Conservation (phyloP, 2,329 filamentous ascomycete species). For the Dothidotthia symphoricarpi region DNA sequence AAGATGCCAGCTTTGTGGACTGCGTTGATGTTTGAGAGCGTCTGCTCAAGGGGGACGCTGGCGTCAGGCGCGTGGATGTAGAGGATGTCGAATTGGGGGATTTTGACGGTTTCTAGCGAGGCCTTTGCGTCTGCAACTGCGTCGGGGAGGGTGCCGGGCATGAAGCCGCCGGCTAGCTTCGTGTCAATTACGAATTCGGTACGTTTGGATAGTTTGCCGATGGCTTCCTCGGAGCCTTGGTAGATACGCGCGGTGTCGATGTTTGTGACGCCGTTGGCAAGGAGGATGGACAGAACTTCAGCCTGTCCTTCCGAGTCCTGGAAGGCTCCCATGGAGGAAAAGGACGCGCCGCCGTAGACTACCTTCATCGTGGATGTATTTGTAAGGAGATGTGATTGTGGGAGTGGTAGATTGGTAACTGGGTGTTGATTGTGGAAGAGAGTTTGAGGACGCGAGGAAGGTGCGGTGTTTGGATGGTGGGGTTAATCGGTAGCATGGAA, state of each 20-base stretch:
- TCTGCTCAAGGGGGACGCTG: constrained; percentile 27
- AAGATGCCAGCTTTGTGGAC: constrained; percentile 35
- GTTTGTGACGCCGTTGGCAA: constrained; percentile 34
- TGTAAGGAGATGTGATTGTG: no score
- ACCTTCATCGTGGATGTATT: no score
- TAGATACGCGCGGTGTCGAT: constrained; percentile 48
- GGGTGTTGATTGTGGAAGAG: no score
- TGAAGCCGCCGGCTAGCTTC: constrained; percentile 44
- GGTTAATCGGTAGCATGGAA: no score
- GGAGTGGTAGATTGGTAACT: no score
- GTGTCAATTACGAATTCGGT: constrained; percentile 49
- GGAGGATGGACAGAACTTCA: constrained; percentile 31
- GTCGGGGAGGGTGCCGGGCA: constrained; percentile 33
- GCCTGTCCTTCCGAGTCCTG: not conserved
- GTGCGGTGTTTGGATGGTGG: no score
- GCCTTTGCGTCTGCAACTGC: constrained; percentile 38
- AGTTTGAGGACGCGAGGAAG: no score
- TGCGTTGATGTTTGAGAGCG: constrained; percentile 33
- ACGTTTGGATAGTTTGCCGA: constrained; percentile 44
- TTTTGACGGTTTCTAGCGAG: constrained; percentile 28
- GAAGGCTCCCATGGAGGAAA: no score
- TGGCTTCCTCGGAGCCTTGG: constrained; percentile 42
- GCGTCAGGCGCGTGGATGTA: constrained; percentile 37
- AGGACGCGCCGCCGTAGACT: no score
- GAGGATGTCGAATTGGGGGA: constrained; percentile 36